These are phyloP conservation scores for Cymbidium sinense DNA, from an alignment of 106 monocot genomes.

Conservation along the genomic window DNA sequence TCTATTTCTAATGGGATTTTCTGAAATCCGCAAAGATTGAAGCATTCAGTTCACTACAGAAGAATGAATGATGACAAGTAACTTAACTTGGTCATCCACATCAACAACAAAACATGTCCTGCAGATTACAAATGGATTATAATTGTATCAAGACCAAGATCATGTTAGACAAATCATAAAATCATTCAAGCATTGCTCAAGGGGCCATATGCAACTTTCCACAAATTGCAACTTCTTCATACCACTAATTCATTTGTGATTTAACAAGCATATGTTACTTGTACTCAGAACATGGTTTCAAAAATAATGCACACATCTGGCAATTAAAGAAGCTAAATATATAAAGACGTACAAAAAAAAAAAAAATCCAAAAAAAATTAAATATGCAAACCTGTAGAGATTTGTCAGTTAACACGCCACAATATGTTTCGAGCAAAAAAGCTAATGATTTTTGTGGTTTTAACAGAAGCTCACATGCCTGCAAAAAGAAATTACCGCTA, in stretches of 20 bases:
- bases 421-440: slow-evolving; percentile 87
- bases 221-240: background rate
- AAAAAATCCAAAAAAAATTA: too few species aligned
- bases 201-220: background rate
- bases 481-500: slow-evolving; percentile 11
- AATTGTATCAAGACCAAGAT: background rate
- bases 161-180: background rate
- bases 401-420: slow-evolving; percentile 81
- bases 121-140: background rate
- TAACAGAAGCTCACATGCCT: slow-evolving; percentile 82
- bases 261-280: background rate
- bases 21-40: background rate
- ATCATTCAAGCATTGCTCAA: background rate
- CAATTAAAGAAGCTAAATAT: background rate
- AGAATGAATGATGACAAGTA: background rate
- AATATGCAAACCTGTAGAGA: slow-evolving; percentile 61
- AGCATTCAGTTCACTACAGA: background rate
- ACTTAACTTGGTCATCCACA: too few species aligned
- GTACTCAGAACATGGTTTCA: background rate
- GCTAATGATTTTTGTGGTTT: slow-evolving; percentile 84
- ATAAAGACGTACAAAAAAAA: background rate
- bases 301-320: background rate
- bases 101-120: background rate
- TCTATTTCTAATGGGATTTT: background rate
- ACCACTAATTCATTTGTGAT: background rate